Conservation (phyloP, 345 rosid genomes). For the Syzygium oleosum region DNA sequence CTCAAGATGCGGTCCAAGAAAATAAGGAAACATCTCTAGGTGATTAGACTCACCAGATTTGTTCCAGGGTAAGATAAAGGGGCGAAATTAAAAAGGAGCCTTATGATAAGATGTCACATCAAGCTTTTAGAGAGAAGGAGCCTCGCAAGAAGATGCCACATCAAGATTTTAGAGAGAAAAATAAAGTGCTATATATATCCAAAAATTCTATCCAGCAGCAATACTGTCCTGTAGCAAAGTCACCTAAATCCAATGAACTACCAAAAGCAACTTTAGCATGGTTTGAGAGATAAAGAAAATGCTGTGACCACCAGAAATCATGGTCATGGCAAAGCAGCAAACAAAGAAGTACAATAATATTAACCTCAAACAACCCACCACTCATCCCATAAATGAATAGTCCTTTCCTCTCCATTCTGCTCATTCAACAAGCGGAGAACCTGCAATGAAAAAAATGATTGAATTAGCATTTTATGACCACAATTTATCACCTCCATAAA, state of each 20-base stretch:
- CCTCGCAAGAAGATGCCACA: not conserved
- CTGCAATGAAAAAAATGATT: constrained; percentile 23
- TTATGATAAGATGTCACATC: not conserved
- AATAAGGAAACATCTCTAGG: not conserved
- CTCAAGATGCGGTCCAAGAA: not conserved
- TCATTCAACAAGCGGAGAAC: constrained; percentile 89
- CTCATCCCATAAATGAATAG: constrained; percentile 72
- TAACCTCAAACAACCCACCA: constrained; percentile 37
- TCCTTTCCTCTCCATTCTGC: constrained; percentile 71
- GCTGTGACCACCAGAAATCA: not conserved
- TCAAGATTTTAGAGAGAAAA: not conserved
- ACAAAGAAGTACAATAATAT: not conserved
- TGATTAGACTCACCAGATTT: not conserved
- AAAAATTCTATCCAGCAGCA: not conserved
- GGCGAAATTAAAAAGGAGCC: not conserved
- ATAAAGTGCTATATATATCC: not conserved
- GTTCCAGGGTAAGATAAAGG: not conserved
- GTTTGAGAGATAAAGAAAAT: not conserved
- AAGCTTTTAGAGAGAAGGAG: not conserved
- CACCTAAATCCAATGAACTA: not conserved
- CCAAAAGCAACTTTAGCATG: not conserved
- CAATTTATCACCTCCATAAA: not conserved
- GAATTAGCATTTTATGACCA: not conserved
- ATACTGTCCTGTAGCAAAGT: not conserved
- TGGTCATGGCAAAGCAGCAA: not conserved